Base-by-base conservation (phyloP, 2,329 filamentous ascomycete species). In the Neocatenulostroma microsporum region DNA sequence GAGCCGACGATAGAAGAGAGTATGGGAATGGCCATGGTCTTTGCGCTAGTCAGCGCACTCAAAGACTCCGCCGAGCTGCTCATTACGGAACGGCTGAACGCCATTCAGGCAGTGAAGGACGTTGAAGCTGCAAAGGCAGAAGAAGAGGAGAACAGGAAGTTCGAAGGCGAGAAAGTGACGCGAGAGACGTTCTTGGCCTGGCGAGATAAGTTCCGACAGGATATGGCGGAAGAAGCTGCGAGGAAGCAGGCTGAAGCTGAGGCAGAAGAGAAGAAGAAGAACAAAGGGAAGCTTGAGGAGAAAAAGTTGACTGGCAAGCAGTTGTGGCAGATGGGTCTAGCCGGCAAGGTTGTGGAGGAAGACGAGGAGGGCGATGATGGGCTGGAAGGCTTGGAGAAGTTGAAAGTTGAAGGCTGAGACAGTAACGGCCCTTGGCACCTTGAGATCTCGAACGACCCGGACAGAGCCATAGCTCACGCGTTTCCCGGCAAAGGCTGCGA, bases 11-110 rank as follows among this genome's bases (percentile, higher is more conserved):
- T 95, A 23, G 80, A 91, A 58, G 91, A 98, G 62, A 96, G 88
- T 50, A 66, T 96, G 41, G 91, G 91, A 45, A 96, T 96, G 82
- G 84, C 87, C 37, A 98, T 98, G 91, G 69, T 98, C 1, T 98
- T 96, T 63, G 86, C 89, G 0, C 68, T 98, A 17, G 82, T 93
- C 36, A 85, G 83, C 11, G 78, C 82, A 0, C 67, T 98, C 42
- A 96, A 95, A 59, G 91, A 98, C 41, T 73, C 76, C 34, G 89
- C 88, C n/a, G 91, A 98, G 67, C 73, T 80, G 50, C 73, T 98
- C 40, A 78, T 96, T 48, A 64, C 72, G 12, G 78, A 86, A 45
- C 79, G 91, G 30, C 76, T 79, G 54, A 76, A 77, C 40, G 82
- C 70, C 7, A 74, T 70, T 12, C 65, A 76, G 48, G 72, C 68